These are phyloP conservation scores for Penicillium sp. DNA, from an alignment of 2,329 filamentous ascomycete species.

Conservation along the genomic window DNA sequence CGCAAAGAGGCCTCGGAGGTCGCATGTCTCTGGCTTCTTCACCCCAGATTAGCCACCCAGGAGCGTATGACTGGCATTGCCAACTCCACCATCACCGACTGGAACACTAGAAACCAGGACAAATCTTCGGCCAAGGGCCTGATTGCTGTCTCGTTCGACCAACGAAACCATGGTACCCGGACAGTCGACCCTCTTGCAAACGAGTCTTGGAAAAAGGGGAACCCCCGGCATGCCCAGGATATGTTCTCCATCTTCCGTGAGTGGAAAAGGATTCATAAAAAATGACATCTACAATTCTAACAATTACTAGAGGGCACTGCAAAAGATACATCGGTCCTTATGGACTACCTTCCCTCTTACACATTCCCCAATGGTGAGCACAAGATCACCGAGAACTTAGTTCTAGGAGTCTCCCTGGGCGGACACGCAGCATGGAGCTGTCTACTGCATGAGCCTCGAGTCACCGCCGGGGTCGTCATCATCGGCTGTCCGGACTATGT, in stretches of 20 bases:
- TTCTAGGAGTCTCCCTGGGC: constrained; percentile 74
- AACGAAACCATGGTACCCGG: constrained; percentile 80
- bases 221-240: constrained; percentile 74
- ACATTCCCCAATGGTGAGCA: constrained; percentile 50
- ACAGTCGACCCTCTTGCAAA: constrained; percentile 61
- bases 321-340: constrained; percentile 63
- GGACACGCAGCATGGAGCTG: constrained; percentile 82
- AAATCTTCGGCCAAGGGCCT: constrained; percentile 47
- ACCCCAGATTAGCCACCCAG: constrained; percentile 64
- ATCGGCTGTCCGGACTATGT: constrained; percentile 87
- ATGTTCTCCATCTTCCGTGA: constrained; percentile 73
- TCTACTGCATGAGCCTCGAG: constrained; percentile 65
- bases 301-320: constrained; percentile 52
- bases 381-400: constrained; percentile 55
- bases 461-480: constrained; percentile 68
- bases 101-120: constrained; percentile 45
- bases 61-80: constrained; percentile 69
- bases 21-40: constrained; percentile 82
- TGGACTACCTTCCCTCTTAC: constrained; percentile 70
- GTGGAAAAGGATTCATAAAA: constrained; percentile 15
- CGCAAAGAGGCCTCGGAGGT: constrained; percentile 47
- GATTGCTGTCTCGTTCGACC: constrained; percentile 78
- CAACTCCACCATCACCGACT: constrained; percentile 57
- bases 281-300: neutral
- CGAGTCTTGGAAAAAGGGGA: constrained; percentile 68